Evolutionary conservation across 352 stramenopile species (phyloP), one percentile per base, ranked within the genome.

Genomic region (Phytopythium kandeliae): DNA sequence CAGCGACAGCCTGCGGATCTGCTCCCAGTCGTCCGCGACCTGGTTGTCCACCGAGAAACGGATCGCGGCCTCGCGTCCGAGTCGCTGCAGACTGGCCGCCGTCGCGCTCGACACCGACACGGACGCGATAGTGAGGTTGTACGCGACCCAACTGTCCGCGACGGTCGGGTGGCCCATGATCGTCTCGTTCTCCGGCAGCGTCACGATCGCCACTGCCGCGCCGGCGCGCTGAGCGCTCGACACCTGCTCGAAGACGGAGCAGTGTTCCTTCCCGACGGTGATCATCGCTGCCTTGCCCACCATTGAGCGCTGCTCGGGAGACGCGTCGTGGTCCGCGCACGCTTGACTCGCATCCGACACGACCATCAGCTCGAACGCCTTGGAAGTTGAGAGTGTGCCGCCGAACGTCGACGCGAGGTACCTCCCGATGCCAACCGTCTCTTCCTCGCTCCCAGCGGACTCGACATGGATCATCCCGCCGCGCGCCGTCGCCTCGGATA

Each of bases 81-180:
- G 36, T 25, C 50, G 54, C 6, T 50, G 26, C 10, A 89, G 45
- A 11, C 49, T 65, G 13, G 36, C 25, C 5, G 56, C 53, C 7
- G 71, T 87, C 12, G 49, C 30, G 4, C 41, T 59, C 4, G 75
- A 76, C 19, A 89, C 60, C 15, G 59, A 56, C 8, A 63, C 60
- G 6, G 71, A 65, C 9, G 69, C 60, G 28, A 87, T 84, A 16
- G 73, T 85, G 49, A 87, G 76, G 54, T 89, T 87, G 73, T 89
- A 89, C 16, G 54, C 75, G 16, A 72, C 44, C 78, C 78, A 89
- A 47, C 37, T 60, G 21, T 78, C 59, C n/a, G 51, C n/a, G 0
- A 83, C 69, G 2, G 42, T 41, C n/a, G 78, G 66, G 19, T 67
- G 69, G 2, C 43, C 66, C 46, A 60, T 62, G 13, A 78, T 45